Conservation (phyloP, 257 asterid genomes). For the Nemophila menziesii region DNA sequence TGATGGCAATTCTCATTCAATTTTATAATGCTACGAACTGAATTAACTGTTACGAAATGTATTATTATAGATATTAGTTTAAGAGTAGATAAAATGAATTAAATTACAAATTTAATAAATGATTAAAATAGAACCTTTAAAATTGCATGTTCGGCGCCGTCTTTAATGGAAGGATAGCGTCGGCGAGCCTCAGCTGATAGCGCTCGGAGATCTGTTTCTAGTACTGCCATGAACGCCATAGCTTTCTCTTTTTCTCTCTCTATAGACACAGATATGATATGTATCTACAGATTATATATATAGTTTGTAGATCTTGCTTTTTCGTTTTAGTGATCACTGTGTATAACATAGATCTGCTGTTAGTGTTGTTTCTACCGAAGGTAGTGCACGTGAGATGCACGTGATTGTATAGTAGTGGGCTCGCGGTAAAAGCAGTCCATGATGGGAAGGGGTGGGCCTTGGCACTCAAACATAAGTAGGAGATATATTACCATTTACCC, state of each 20-base stretch:
- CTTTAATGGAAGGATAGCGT: constrained; percentile 89
- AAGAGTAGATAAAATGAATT: no score
- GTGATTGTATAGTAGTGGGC: background rate
- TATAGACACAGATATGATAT: background rate
- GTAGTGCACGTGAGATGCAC: background rate
- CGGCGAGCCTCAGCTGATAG: constrained; percentile 98
- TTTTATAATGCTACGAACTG: no score
- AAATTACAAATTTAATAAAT: no score
- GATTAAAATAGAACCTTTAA: constrained; percentile 42
- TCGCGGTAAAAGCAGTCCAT: no score
- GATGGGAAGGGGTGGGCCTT: no score
- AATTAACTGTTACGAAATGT: no score
- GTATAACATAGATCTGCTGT: background rate
- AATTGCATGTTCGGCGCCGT: constrained; percentile 97
- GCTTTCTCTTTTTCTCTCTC: background rate
- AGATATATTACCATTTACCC: no score
- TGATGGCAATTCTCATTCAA: no score
- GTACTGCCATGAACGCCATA: constrained; percentile 87
- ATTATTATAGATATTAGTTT: no score
- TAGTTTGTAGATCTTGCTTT: background rate
- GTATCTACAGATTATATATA: background rate
- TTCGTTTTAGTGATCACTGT: no score
- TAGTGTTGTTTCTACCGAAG: background rate
- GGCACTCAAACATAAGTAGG: no score
- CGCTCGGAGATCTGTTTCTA: constrained; percentile 97